Base-by-base conservation (phyloP, 2,329 filamentous ascomycete genomes). In the Verticillium longisporum region DNA sequence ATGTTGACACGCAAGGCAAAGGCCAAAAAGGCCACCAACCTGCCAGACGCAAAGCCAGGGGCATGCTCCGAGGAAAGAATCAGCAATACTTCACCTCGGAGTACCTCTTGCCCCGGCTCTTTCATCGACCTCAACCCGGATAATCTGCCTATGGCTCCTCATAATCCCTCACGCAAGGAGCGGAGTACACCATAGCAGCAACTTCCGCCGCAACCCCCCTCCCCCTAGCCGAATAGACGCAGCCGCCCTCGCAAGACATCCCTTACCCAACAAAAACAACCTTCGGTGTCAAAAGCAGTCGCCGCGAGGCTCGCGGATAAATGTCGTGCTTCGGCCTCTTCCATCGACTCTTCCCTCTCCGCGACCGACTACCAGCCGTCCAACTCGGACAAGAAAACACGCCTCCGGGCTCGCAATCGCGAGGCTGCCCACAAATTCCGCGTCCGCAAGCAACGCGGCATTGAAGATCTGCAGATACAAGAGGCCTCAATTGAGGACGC, bases 351-450 rank as follows among this genome's bases (percentile, higher is more conserved):
- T 50, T 26, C 41, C 6, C n/a, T 50, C 18, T 50, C 41, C n/a
- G 41, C n/a, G 10, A 6, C 41, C 41, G 41, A 50, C 41, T 10
- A 50, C 10, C n/a, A 6, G n/a, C 6, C 14, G 15, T 6, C 15
- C 4, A 50, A 50, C n/a, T 21, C n/a, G 11, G 63, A 63, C 3
- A 64, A 64, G 45, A 64, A 62, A 50, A 56, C 59, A 7, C 60
- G 61, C n/a, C 59, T 65, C 10, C 63, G 63, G 18, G 60, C 59
- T 15, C 62, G 63, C 6, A 65, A 65, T 26, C 57, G 63, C 18
- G 62, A 65, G 62, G 63, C 63, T 1, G 63, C 63, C 31, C 60
- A 65, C n/a, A 65, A 65, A 55, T 65, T 62, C 57, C 58, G 63
- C 4, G 31, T 62, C 14, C 63, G 63, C 34, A 65, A 65, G 57